phyloP scores from a whole-genome alignment of 495 filamentous ascomycete genomes.

The Penicillium psychrofluorescens region DNA sequence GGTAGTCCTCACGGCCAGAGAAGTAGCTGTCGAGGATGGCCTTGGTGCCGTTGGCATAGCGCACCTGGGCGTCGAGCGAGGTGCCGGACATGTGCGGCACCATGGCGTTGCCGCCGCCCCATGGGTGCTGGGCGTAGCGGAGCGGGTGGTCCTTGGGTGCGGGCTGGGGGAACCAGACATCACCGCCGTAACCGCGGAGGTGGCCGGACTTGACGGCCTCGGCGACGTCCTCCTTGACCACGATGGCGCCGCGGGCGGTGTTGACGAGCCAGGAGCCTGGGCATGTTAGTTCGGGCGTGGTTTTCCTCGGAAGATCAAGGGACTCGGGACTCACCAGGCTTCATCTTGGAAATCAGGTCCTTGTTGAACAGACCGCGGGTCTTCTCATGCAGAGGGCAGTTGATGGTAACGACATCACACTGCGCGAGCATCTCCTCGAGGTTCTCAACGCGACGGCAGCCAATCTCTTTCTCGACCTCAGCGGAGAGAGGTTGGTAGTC shows the following conservation, averaged over 20 bases:
- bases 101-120: slow-evolving; percentile 96
- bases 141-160: slow-evolving; percentile 92
- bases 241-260: slow-evolving; percentile 96
- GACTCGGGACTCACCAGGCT: slow-evolving; percentile 57
- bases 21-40: slow-evolving; percentile 86
- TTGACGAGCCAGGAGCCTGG: slow-evolving; percentile 90
- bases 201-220: slow-evolving; percentile 89
- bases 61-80: slow-evolving; percentile 92
- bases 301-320: too few relatives aligned
- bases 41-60: slow-evolving; percentile 88
- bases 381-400: slow-evolving; percentile 98
- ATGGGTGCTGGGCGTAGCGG: slow-evolving; percentile 87
- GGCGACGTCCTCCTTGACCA: slow-evolving; percentile 98
- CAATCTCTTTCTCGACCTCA: slow-evolving; percentile 93
- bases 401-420: slow-evolving; percentile 98
- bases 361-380: slow-evolving; percentile 96
- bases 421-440: slow-evolving; percentile 94
- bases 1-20: slow-evolving; percentile 78
- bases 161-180: slow-evolving; percentile 91
- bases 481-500: slow-evolving; percentile 92
- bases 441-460: slow-evolving; percentile 75
- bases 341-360: slow-evolving; percentile 99
- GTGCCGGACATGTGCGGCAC: slow-evolving; percentile 98
- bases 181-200: slow-evolving; percentile 93
- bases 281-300: slow-evolving; percentile 4